These are phyloP conservation scores for Penicillium parvum DNA, from an alignment of 495 filamentous ascomycete genomes.

Conservation along the genomic window DNA sequence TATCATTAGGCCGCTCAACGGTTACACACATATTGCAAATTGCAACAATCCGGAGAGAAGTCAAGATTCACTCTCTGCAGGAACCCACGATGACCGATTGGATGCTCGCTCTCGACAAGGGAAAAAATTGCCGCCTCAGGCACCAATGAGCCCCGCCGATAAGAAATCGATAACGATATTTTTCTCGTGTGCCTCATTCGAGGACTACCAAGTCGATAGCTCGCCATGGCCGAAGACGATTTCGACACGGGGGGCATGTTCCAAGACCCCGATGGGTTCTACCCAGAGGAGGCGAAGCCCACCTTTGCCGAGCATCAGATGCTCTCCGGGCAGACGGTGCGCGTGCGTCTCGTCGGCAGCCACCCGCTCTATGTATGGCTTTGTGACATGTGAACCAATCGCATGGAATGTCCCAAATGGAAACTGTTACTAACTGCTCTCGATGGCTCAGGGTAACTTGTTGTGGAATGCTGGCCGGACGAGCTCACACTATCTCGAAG, in stretches of 20 bases:
- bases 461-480: conserved; percentile 85
- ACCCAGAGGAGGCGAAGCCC: conserved; percentile 62
- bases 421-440: conserved; percentile 9
- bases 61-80: too few relatives aligned
- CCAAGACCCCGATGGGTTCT: conserved; percentile 73
- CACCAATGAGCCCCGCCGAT: not conserved
- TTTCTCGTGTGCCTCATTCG: conserved; percentile 4
- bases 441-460: conserved; percentile 60
- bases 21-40: too few relatives aligned
- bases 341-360: conserved; percentile 79
- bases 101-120: not conserved
- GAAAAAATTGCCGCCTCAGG: conserved; percentile 3
- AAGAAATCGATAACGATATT: conserved; percentile 14
- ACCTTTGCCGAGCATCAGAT: conserved; percentile 67
- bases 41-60: too few relatives aligned
- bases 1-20: too few relatives aligned
- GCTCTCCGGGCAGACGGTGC: conserved; percentile 59
- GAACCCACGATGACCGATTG: too few relatives aligned
- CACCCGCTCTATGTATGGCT: conserved; percentile 76
- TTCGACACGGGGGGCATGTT: conserved; percentile 57
- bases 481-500: conserved; percentile 72
- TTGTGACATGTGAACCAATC: conserved; percentile 4
- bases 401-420: not conserved
- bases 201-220: not conserved
- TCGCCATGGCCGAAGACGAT: conserved; percentile 34